Percentiles rank a stretch among this genome's conserved stretches.
Evolutionary conservation across 129 eudicot species (phyloP).

Genomic region (Flaveria robusta): DNA sequence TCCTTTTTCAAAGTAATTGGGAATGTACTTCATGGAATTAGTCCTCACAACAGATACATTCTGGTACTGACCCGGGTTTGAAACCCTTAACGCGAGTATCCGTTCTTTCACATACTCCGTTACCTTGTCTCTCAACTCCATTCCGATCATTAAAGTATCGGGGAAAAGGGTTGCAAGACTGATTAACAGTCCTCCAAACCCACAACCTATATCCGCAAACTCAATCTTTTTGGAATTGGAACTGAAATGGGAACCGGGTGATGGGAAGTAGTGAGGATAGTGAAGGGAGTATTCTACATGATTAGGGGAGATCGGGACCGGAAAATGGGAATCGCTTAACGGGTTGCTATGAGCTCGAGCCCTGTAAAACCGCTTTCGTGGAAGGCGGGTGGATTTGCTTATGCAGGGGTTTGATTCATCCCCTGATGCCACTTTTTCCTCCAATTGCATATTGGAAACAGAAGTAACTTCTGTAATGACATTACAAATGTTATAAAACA

Average conservation of each 20-base stretch:
- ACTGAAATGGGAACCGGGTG: constrained; percentile 24
- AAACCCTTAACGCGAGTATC: constrained; percentile 61
- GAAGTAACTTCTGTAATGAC: constrained; percentile 15
- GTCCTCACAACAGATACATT: constrained; percentile 86
- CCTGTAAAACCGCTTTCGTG: constrained; percentile 87
- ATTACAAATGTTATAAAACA: background rate
- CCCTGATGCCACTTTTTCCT: constrained; percentile 38
- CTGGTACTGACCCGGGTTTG: constrained; percentile 79
- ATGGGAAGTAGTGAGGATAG: constrained; percentile 61
- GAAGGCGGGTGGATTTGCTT: constrained; percentile 83
- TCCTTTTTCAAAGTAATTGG: constrained; percentile 77
- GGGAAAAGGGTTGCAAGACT: constrained; percentile 87
- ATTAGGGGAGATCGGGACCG: constrained; percentile 71
- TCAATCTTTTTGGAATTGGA: constrained; percentile 56
- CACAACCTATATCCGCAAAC: constrained; percentile 94
- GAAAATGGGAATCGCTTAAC: constrained; percentile 94
- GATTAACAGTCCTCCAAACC: constrained; percentile 89
- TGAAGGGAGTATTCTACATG: constrained; percentile 73
- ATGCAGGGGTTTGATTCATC: constrained; percentile 55
- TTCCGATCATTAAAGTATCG: constrained; percentile 81
- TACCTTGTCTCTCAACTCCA: constrained; percentile 93
- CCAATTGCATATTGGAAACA: constrained; percentile 30
- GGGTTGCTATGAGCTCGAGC: constrained; percentile 99
- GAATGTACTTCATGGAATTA: constrained; percentile 95
- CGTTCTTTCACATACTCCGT: constrained; percentile 94